Percentiles rank a stretch among this genome's conserved stretches.
phyloP scores from a whole-genome alignment of 148 eudicot genomes.

The Vaccinium darrowii region DNA sequence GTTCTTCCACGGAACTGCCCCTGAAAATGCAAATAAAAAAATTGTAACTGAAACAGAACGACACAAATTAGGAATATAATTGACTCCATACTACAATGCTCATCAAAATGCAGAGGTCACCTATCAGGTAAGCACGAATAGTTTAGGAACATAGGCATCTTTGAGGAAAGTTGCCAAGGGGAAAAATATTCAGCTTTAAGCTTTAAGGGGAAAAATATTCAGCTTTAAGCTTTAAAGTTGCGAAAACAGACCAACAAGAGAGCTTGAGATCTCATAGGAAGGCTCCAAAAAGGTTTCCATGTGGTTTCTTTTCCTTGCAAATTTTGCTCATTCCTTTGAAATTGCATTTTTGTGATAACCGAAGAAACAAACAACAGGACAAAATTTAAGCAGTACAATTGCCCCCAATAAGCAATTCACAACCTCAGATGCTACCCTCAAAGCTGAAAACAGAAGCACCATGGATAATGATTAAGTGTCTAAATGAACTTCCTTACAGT shows the following conservation, averaged over 20 bases:
- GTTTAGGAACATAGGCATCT: not conserved
- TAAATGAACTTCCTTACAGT: too few species aligned
- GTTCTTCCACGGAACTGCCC: constrained; percentile 88
- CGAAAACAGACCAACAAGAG: not conserved
- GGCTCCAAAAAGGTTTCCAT: not conserved
- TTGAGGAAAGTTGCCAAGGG: not conserved
- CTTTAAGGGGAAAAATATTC: not conserved
- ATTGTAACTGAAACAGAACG: not conserved
- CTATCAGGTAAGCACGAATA: not conserved
- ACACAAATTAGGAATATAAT: not conserved
- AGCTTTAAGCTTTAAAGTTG: not conserved
- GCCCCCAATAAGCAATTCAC: not conserved
- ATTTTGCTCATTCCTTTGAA: not conserved
- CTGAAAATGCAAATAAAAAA: constrained; percentile 31
- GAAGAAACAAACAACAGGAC: not conserved
- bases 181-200: not conserved
- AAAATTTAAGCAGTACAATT: not conserved
- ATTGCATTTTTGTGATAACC: not conserved
- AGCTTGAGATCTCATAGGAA: not conserved
- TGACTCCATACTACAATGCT: not conserved
- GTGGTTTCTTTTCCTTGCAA: not conserved
- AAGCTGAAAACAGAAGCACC: too few species aligned
- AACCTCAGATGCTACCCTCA: not conserved
- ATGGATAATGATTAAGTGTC: too few species aligned
- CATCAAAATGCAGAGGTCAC: not conserved